Conservation (phyloP, 495 filamentous ascomycete genomes). For the Platismatia glauca region DNA sequence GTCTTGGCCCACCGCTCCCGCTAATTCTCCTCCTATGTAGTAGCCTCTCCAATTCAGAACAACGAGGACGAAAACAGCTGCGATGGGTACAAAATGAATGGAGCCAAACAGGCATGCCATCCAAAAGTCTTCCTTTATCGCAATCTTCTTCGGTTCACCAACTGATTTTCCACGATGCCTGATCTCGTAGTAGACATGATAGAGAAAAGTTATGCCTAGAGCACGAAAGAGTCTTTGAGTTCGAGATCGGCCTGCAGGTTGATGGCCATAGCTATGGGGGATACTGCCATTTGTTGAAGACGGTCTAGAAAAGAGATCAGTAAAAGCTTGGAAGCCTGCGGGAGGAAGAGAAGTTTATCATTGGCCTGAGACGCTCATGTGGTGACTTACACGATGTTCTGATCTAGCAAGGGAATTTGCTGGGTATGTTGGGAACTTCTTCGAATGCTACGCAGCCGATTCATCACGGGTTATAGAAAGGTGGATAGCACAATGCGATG, state of each 20-base stretch:
- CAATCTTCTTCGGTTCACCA: constrained; percentile 7
- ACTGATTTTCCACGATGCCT: not conserved
- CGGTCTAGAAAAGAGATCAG: not conserved
- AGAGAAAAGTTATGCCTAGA: constrained; percentile 5
- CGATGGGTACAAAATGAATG: constrained; percentile 9
- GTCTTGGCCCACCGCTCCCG: not conserved
- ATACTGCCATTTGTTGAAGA: not conserved
- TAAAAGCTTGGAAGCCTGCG: not conserved
- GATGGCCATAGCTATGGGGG: not conserved
- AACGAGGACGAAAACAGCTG: constrained; percentile 1
- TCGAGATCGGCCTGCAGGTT: not conserved
- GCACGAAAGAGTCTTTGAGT: constrained; percentile 5
- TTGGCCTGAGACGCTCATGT: not conserved
- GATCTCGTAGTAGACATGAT: not conserved
- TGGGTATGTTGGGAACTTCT: not conserved
- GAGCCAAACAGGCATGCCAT: constrained; percentile 3
- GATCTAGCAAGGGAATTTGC: not conserved
- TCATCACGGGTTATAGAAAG: not conserved
- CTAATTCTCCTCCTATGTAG: constrained; percentile 16
- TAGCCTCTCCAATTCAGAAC: constrained; percentile 14
- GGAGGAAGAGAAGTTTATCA: not conserved
- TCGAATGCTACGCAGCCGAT: not conserved
- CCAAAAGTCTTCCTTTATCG: constrained; percentile 1
- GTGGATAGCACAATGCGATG: not conserved
- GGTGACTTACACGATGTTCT: not conserved